Evolutionary conservation across 73 alveolate genomes (phyloP).

Genomic region (Blepharisma japonicum): DNA sequence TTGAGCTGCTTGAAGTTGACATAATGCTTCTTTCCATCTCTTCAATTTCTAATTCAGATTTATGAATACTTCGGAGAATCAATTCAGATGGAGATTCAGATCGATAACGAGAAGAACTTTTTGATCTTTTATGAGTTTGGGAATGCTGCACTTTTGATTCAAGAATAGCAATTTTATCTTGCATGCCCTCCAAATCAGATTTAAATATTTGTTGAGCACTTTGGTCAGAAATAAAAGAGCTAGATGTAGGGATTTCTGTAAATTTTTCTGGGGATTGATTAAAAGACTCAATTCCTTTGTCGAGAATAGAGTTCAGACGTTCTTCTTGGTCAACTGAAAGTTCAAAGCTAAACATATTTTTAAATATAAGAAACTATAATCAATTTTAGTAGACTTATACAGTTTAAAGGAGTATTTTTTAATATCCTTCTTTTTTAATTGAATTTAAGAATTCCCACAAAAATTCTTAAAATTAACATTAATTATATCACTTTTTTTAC

Average conservation of each 20-base stretch:
- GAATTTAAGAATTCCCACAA: too few species aligned
- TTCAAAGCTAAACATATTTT: conserved; percentile 15
- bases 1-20: not conserved
- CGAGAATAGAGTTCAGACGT: conserved; percentile 13
- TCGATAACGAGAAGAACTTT: not conserved
- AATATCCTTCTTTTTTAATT: too few species aligned
- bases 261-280: not conserved
- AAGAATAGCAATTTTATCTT: not conserved
- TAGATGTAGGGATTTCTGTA: too few species aligned
- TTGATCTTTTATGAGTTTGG: conserved; percentile 6
- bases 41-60: conserved; percentile 18
- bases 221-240: too few species aligned
- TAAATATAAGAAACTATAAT: not conserved
- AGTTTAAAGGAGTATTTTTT: too few species aligned
- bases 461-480: too few species aligned
- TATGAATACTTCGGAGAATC: not conserved
- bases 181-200: not conserved
- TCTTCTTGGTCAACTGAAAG: conserved; percentile 1
- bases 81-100: not conserved
- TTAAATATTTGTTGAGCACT: too few species aligned
- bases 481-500: too few species aligned
- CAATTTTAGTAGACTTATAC: too few species aligned
- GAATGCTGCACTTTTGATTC: not conserved
- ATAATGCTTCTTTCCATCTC: conserved; percentile 7
- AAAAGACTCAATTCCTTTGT: conserved; percentile 21